These are phyloP conservation scores for Gyromitra esculenta DNA, from an alignment of 2,329 filamentous ascomycete species.

Conservation along the genomic window DNA sequence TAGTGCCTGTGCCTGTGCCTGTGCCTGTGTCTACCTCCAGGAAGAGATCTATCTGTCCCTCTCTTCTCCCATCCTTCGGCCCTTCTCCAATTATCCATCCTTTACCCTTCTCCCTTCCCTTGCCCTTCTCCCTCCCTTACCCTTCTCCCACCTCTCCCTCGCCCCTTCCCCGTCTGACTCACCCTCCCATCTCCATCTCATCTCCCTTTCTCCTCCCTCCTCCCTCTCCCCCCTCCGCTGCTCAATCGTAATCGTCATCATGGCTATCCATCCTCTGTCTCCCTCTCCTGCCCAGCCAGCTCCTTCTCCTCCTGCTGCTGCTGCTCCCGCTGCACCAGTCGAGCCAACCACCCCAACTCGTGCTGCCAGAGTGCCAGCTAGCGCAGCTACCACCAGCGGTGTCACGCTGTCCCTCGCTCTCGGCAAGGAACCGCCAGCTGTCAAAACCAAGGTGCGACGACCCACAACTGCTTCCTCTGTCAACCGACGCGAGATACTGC, in stretches of 20 bases:
- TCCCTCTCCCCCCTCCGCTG: constrained; percentile 58
- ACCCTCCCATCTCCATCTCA: neutral
- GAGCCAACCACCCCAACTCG: constrained; percentile 62
- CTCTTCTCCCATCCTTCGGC: neutral
- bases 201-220: neutral
- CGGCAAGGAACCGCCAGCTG: constrained; percentile 66
- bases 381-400: constrained; percentile 69
- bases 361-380: constrained; percentile 12
- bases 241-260: constrained; percentile 2
- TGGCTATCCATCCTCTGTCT: constrained; percentile 26
- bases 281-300: constrained; percentile 1
- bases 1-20: neutral
- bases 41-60: neutral
- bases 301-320: neutral
- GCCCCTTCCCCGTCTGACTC: neutral
- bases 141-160: constrained; percentile 60
- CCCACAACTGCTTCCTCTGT: constrained; percentile 60
- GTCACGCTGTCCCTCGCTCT: constrained; percentile 78
- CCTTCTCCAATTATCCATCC: neutral
- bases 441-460: constrained; percentile 55
- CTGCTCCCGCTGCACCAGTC: neutral
- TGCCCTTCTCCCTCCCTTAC: constrained; percentile 59
- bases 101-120: neutral
- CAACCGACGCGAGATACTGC: constrained; percentile 75
- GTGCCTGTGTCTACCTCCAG: too few relatives aligned